phyloP scores from a whole-genome alignment of 2,329 filamentous ascomycete genomes.

The Aaosphaeria pasadenensis region DNA sequence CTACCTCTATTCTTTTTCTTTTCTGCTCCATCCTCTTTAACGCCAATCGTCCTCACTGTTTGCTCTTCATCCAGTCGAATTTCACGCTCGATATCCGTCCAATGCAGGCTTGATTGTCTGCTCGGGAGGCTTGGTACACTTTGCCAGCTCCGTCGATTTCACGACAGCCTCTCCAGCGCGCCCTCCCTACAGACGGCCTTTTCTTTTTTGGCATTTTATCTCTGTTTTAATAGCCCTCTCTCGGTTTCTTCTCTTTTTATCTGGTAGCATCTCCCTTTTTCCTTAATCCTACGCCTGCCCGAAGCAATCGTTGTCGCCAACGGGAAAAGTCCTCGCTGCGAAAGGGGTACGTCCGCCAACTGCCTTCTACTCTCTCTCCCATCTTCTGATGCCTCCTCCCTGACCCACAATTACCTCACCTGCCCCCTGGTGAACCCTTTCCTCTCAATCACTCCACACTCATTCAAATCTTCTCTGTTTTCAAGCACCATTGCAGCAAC shows the following conservation, averaged over 20 bases:
- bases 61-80: conserved; percentile 18
- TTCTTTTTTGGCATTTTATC: conserved; percentile 27
- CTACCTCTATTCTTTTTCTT: conserved; percentile 32
- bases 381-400: conserved; percentile 11
- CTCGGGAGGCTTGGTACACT: conserved; percentile 39
- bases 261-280: conserved; percentile 14
- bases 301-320: not conserved
- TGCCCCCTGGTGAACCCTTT: conserved; percentile 3
- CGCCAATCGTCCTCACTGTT: conserved; percentile 15
- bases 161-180: conserved; percentile 36
- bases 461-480: not conserved
- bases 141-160: conserved; percentile 37
- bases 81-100: conserved; percentile 20
- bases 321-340: conserved; percentile 6
- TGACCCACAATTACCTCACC: conserved; percentile 18
- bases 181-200: conserved; percentile 12
- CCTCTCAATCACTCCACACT: conserved; percentile 5
- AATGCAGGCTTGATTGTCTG: conserved; percentile 39
- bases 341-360: conserved; percentile 27
- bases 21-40: conserved; percentile 25
- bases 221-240: conserved; percentile 36
- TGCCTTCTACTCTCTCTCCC: conserved; percentile 10
- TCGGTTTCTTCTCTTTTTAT: conserved; percentile 19
- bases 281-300: not conserved
- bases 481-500: not conserved